Conservation (phyloP, 768 basidiomycete species). For the Scleroderma bovista region DNA sequence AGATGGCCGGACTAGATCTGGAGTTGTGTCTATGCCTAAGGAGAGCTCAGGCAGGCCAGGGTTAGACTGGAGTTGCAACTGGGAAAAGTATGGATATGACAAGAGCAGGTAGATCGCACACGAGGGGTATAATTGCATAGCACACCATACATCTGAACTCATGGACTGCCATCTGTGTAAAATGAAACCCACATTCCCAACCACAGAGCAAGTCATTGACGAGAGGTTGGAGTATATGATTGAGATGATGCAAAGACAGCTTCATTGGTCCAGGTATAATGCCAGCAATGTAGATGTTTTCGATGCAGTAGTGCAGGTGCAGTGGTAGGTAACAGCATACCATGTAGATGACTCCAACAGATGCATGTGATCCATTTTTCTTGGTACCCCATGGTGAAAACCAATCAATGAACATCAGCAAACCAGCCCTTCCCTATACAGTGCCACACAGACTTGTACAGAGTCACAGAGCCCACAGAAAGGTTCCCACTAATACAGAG, state of each 20-base stretch:
- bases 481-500: no score
- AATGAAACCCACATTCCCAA: constrained; percentile 29
- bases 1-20: no score
- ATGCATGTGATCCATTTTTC: no score
- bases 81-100: no score
- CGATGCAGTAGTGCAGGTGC: constrained; percentile 20
- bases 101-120: constrained; percentile 37
- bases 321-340: constrained; percentile 34
- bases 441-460: no score
- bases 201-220: constrained; percentile 30
- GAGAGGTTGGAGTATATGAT: constrained; percentile 34
- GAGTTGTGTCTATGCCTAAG: no score
- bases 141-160: constrained; percentile 22
- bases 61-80: no score
- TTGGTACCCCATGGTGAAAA: no score
- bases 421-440: no score
- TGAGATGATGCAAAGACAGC: constrained; percentile 25
- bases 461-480: no score
- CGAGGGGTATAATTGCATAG: constrained; percentile 25
- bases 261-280: constrained; percentile 34
- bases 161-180: constrained; percentile 17
- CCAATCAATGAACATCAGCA: no score
- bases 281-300: constrained; percentile 32
- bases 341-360: constrained; percentile 27
- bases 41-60: no score